A percentile compares a stretch with the other conserved stretches of the same genome.
These are phyloP conservation scores for Petasospora fabianii DNA, from an alignment of 1,139 yeast species.

Conservation along the genomic window DNA sequence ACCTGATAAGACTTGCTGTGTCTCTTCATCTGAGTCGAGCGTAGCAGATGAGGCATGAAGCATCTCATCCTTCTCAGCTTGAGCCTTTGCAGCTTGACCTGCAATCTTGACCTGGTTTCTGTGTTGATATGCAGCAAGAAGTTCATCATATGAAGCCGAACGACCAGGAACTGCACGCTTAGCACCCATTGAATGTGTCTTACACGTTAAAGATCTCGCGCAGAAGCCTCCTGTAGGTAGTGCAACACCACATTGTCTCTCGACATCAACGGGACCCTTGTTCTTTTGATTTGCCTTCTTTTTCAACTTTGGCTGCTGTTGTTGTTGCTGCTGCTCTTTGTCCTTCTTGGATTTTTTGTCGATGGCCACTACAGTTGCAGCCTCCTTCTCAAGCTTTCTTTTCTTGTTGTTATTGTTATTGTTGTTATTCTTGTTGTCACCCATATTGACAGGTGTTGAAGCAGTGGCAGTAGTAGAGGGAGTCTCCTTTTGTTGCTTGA, in stretches of 20 bases:
- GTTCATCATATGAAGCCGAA: conserved; percentile 84
- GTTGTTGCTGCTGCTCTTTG: conserved; percentile 23
- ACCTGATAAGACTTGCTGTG: conserved; percentile 91
- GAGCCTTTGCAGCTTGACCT: conserved; percentile 71
- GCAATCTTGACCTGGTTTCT: conserved; percentile 89
- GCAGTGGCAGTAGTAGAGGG: conserved; percentile 21
- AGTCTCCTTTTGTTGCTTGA: conserved; percentile 39
- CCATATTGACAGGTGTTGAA: too few species aligned
- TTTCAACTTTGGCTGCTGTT: conserved; percentile 36
- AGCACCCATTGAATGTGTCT: conserved; percentile 98
- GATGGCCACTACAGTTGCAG: conserved; percentile 16
- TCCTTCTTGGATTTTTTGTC: conserved; percentile 33
- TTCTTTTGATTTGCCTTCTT: conserved; percentile 54
- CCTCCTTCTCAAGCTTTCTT: conserved; percentile 19
- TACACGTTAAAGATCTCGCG: conserved; percentile 93
- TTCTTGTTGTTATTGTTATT: conserved; percentile 12
- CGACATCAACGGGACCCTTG: conserved; percentile 88
- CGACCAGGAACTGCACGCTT: conserved; percentile 93
- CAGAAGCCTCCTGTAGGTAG: conserved; percentile 90
- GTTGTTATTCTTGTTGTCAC: neutral
- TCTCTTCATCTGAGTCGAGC: conserved; percentile 81
- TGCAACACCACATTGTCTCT: conserved; percentile 94
- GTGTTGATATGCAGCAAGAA: conserved; percentile 86
- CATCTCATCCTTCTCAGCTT: conserved; percentile 41
- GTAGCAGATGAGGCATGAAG: conserved; percentile 39